A percentile compares a stretch with the other conserved stretches of the same genome.
Evolutionary conservation across 257 asterid genomes (phyloP).

Genomic region (Apocynum venetum): DNA sequence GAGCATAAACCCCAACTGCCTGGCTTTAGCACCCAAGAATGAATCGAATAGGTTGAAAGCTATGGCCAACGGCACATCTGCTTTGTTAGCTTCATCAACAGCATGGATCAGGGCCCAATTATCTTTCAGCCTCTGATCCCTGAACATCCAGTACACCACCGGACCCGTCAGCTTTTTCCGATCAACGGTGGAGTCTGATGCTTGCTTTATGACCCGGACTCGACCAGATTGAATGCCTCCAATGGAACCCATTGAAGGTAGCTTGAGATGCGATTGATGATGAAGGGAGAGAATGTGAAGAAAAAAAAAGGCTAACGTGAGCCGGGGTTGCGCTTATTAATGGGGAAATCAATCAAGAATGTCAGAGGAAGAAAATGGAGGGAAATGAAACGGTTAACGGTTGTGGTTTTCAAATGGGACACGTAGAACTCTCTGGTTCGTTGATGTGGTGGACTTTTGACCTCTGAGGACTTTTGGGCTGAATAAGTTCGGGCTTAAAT

Average conservation of each 20-base stretch:
- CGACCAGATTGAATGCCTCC: slow-evolving; percentile 68
- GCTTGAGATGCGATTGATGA: not conserved
- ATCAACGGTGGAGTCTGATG: slow-evolving; percentile 21
- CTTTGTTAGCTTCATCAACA: slow-evolving; percentile 66
- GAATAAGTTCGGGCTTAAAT: not conserved
- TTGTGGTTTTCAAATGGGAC: slow-evolving; percentile 60
- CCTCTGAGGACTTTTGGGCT: not conserved
- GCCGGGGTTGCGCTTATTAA: slow-evolving; percentile 17
- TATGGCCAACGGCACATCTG: slow-evolving; percentile 69
- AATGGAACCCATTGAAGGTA: slow-evolving; percentile 32
- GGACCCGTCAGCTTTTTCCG: slow-evolving; percentile 46
- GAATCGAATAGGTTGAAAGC: slow-evolving; percentile 80
- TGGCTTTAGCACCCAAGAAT: slow-evolving; percentile 90
- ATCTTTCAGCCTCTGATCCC: slow-evolving; percentile 89
- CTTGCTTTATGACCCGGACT: slow-evolving; percentile 59
- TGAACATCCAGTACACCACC: slow-evolving; percentile 98
- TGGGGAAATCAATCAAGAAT: not conserved
- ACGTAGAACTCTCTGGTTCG: slow-evolving; percentile 44
- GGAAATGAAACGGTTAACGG: slow-evolving; percentile 51
- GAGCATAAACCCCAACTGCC: slow-evolving; percentile 94
- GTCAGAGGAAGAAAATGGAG: slow-evolving; percentile 41
- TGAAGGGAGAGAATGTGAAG: not conserved
- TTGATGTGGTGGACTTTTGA: slow-evolving; percentile 5
- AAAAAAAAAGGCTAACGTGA: slow-evolving; percentile 14
- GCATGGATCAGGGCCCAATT: slow-evolving; percentile 99